Conservation (phyloP, 768 basidiomycete genomes). For the Amanita fuliginea region DNA sequence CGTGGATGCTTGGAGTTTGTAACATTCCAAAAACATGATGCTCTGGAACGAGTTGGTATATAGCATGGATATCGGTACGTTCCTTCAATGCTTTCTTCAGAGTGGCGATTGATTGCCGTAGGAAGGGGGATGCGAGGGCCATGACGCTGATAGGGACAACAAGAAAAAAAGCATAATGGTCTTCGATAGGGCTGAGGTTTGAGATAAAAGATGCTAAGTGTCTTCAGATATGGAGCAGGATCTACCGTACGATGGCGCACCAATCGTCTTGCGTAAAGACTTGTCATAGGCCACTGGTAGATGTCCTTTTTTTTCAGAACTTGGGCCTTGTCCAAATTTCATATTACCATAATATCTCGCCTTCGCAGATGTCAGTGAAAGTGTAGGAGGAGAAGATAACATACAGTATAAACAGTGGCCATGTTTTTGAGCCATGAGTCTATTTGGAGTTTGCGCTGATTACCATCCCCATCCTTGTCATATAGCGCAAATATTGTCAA, state of each 20-base stretch:
- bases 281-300: constrained; percentile 53
- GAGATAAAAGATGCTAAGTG: constrained; percentile 38
- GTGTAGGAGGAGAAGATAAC: constrained; percentile 14
- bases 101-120: constrained; percentile 61
- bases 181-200: constrained; percentile 23
- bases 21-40: constrained; percentile 37
- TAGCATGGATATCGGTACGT: constrained; percentile 36
- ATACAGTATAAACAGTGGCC: constrained; percentile 45
- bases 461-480: constrained; percentile 44
- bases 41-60: constrained; percentile 71
- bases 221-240: constrained; percentile 2
- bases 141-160: constrained; percentile 50
- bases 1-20: constrained; percentile 29
- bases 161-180: constrained; percentile 56
- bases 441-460: constrained; percentile 34
- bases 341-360: constrained; percentile 52
- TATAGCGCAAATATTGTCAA: constrained; percentile 58
- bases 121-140: constrained; percentile 50
- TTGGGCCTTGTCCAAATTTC: constrained; percentile 34
- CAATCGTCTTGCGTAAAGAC: constrained; percentile 55
- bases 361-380: constrained; percentile 24
- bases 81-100: constrained; percentile 45
- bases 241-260: constrained; percentile 21
- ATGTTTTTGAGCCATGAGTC: constrained; percentile 50
- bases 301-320: constrained; percentile 43